Base-by-base conservation (phyloP, 768 basidiomycete species). In the Rubroboletus pulcherrimus region DNA sequence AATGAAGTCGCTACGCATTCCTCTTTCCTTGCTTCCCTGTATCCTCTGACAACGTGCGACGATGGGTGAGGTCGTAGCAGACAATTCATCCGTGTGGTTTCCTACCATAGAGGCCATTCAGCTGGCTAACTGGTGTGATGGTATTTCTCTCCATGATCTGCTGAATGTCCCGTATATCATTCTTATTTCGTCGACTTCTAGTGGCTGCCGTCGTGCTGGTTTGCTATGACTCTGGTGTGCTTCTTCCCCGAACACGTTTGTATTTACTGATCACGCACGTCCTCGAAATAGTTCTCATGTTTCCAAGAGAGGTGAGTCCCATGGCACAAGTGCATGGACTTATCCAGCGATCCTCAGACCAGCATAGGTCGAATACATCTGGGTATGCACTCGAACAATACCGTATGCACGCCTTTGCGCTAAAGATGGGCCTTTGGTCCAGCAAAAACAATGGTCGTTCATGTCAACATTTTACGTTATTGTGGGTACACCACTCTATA, bases 401-500 rank as follows among this genome's bases (percentile, higher is more conserved):
- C 17, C 12, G 12, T 10, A 12, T 29, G 21, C 33, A 21, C 7
- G 5, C 21, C 1, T 41, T 14, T 39, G 29, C n/a, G 24, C 42
- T 54, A 0, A 44, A 33, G 31, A 19, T 29, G 10, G 7, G 8
- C 21, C 24, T 19, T 19, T 39, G 30, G 30, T 47, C 3, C 24
- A 63, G 62, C 53, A 48, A 53, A 46, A 17, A 26, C 34, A 33
- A 48, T 60, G 52, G 54, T 41, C 56, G 2, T 51, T 51, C 17
- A 63, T 60, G 64, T 61, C 61, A 0, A 56, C 52, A 0, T 49
- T 60, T 46, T 63, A 66, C 47, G 54, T 65, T 5, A 56, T 63
- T 8, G 61, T 65, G 19, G 2, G 56, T 42, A 19, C 12, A 26
- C 9, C 24, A n/a, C 5, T 26, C 6, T 15, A 21, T 21, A 6